phyloP scores from a whole-genome alignment of 1,139 yeast genomes.

The Pichia sp. region DNA sequence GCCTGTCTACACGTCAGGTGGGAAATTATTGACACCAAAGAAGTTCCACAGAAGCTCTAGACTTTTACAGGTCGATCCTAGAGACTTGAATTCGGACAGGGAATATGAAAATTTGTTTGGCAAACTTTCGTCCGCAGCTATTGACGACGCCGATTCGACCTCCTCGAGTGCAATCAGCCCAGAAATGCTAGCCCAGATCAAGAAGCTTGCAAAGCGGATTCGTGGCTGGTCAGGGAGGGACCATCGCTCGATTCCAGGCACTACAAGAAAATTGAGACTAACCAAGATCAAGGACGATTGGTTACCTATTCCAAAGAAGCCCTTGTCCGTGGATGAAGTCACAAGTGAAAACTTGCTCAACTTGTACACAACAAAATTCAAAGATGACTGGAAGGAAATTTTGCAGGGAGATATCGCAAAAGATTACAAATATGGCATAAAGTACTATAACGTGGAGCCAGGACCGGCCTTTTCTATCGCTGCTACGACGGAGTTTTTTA shows the following conservation, averaged over 20 bases:
- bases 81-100: slow-evolving; percentile 71
- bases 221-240: slow-evolving; percentile 86
- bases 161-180: slow-evolving; percentile 58
- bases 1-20: slow-evolving; percentile 38
- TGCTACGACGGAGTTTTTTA: slow-evolving; percentile 46
- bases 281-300: slow-evolving; percentile 79
- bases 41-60: slow-evolving; percentile 39
- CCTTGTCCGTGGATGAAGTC: slow-evolving; percentile 59
- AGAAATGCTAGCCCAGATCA: slow-evolving; percentile 61
- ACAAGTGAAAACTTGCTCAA: slow-evolving; percentile 39
- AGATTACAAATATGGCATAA: slow-evolving; percentile 47
- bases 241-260: slow-evolving; percentile 67
- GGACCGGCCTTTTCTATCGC: slow-evolving; percentile 37
- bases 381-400: slow-evolving; percentile 47
- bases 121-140: slow-evolving; percentile 59
- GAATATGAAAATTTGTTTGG: slow-evolving; percentile 76
- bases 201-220: slow-evolving; percentile 55
- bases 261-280: slow-evolving; percentile 59
- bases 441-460: slow-evolving; percentile 49
- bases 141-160: slow-evolving; percentile 69
- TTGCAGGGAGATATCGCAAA: slow-evolving; percentile 42
- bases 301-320: slow-evolving; percentile 67
- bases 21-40: slow-evolving; percentile 42
- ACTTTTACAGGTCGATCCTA: slow-evolving; percentile 45
- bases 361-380: slow-evolving; percentile 38